Evolutionary conservation across 768 basidiomycete genomes (phyloP), one percentile per base, ranked within the genome.

Genomic region (Inosperma sp.): DNA sequence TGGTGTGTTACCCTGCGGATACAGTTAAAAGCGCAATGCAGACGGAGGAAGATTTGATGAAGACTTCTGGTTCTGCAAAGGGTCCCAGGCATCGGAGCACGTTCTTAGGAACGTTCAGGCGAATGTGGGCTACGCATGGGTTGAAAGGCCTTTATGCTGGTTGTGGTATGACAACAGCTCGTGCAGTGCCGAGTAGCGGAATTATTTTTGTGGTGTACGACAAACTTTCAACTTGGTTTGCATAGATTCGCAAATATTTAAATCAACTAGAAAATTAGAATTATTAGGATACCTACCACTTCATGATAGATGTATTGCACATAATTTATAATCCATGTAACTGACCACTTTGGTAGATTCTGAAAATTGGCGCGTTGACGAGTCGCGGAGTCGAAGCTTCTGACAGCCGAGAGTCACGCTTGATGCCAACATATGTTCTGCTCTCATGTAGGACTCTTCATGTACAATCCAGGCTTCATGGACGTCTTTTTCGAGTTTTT

Each of bases 191-290:
- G 7, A 92, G 88, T 63, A 92, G 88, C 63, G 94, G 89, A 5
- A 77, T 97, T 49, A 93, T 98, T 48, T 98, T 97, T 65, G 71
- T 91, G 57, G 88, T 97, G 45, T 97, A 93, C 59, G 91, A 95
- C 62, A 86, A 82, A 26, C 70, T 95, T 49, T 70, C 69, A 27
- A 66, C 71, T 3, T 72, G 70, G 64, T 66, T 75, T 59, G 67
- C 69, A 47, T 75, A 67, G 51, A 42, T n/a, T n/a, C n/a, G n/a
- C n/a, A n/a, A n/a, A n/a, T n/a, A 21, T 21, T 41, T 47, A 4
- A 5, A 8, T 43, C 10, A 6, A 14, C 13, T 31, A 47, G 10
- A 47, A 31, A 17, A 31, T 43, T 25, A 34, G 44, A 46, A 13
- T 3, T 21, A 30, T 12, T 3, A 31, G 26, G 16, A 22, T 33